A percentile compares a stretch with the other conserved stretches of the same genome.
These are phyloP conservation scores for Pyronema omphalodes DNA, from an alignment of 495 filamentous ascomycete genomes.

Conservation along the genomic window DNA sequence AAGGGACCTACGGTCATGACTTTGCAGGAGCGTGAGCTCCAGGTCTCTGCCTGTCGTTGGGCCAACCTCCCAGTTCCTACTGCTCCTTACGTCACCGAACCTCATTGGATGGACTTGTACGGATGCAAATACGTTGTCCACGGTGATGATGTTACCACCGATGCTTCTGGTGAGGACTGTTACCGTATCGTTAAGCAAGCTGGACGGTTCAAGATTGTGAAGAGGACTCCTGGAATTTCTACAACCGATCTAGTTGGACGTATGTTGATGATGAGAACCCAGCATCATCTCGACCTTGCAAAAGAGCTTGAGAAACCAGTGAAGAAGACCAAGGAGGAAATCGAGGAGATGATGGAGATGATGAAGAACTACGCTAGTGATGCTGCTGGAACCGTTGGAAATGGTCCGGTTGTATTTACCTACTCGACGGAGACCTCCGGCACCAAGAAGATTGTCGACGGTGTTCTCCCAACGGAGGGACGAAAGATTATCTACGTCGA, in stretches of 20 bases:
- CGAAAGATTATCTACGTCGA: constrained; percentile 89
- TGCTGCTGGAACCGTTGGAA: constrained; percentile 30
- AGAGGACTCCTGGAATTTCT: constrained; percentile 87
- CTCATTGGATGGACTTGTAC: constrained; percentile 85
- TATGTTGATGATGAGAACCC: constrained; percentile 84
- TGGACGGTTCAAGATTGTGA: constrained; percentile 80
- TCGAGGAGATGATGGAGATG: constrained; percentile 43
- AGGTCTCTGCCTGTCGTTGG: constrained; percentile 91
- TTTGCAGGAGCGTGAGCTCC: constrained; percentile 66
- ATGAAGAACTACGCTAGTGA: constrained; percentile 77
- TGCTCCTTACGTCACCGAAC: constrained; percentile 85
- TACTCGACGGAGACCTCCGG: constrained; percentile 25
- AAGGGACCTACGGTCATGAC: constrained; percentile 98
- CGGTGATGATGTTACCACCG: constrained; percentile 76
- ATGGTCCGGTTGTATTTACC: constrained; percentile 18
- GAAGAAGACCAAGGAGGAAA: constrained; percentile 28
- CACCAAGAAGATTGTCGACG: constrained; percentile 43
- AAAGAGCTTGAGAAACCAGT: constrained; percentile 38
- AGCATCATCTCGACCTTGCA: constrained; percentile 60
- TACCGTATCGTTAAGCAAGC: constrained; percentile 92
- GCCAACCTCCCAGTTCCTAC: constrained; percentile 60
- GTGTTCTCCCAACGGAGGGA: constrained; percentile 46
- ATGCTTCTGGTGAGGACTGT: constrained; percentile 76
- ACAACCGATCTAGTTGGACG: constrained; percentile 93
- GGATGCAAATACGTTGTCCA: constrained; percentile 87